Conservation (phyloP, 2,329 filamentous ascomycete species). For the Massarina eburnea region DNA sequence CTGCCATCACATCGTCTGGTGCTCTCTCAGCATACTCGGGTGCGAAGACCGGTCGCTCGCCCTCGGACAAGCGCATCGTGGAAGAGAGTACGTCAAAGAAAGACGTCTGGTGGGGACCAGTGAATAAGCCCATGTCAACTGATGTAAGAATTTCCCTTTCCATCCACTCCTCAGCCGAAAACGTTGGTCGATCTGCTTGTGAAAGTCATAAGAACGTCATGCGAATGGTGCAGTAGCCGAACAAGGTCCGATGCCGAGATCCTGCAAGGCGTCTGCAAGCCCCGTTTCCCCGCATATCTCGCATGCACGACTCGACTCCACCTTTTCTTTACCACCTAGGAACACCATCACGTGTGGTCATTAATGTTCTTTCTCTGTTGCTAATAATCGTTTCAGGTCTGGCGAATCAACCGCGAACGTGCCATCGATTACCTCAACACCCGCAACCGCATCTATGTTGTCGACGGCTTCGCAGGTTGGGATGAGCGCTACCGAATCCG, state of each 20-base stretch:
- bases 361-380: slow-evolving; percentile 20
- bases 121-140: slow-evolving; percentile 98
- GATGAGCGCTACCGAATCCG: slow-evolving; percentile 97
- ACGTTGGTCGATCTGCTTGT: slow-evolving; percentile 25
- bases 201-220: slow-evolving; percentile 39
- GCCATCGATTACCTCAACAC: slow-evolving; percentile 99
- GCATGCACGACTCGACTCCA: slow-evolving; percentile 22
- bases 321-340: slow-evolving; percentile 6
- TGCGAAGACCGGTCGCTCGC: slow-evolving; percentile 95
- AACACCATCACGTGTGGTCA: slow-evolving; percentile 21
- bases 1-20: slow-evolving; percentile 93
- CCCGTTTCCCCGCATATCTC: slow-evolving; percentile 37
- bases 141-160: slow-evolving; percentile 67
- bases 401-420: slow-evolving; percentile 99
- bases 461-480: slow-evolving; percentile 97
- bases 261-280: slow-evolving; percentile 32
- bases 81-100: slow-evolving; percentile 86
- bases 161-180: slow-evolving; percentile 15
- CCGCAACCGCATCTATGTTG: slow-evolving; percentile 95
- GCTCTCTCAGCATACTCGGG: slow-evolving; percentile 97
- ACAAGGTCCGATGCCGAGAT: slow-evolving; percentile 18
- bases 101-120: slow-evolving; percentile 97
- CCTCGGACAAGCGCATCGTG: slow-evolving; percentile 96
- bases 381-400: slow-evolving; percentile 66
- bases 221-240: slow-evolving; percentile 35